These are phyloP conservation scores for Blastobotrys muscicola DNA, from an alignment of 805 yeast species.

Conservation along the genomic window DNA sequence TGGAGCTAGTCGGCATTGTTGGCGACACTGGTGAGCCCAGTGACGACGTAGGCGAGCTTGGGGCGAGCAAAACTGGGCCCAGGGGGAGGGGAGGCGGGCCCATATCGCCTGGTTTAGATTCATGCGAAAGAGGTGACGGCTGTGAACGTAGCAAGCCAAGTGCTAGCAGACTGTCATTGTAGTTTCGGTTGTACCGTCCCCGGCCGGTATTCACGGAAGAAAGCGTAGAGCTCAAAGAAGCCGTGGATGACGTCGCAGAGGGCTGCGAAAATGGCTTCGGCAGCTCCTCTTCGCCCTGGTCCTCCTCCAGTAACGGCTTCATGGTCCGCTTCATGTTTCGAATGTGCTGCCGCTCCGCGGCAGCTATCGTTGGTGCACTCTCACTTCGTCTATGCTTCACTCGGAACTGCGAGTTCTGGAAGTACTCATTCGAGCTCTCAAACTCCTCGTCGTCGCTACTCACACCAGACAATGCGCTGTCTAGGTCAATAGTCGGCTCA, in stretches of 20 bases:
- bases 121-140: not conserved
- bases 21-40: too few species aligned
- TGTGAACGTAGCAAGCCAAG: constrained; percentile 1
- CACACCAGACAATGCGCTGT: constrained; percentile 36
- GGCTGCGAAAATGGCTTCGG: not conserved
- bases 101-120: too few species aligned
- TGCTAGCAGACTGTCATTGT: constrained; percentile 8
- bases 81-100: not conserved
- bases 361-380: constrained; percentile 43
- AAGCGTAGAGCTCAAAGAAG: constrained; percentile 9
- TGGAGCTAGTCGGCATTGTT: too few species aligned
- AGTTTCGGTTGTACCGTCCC: constrained; percentile 11
- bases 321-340: constrained; percentile 22
- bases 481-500: constrained; percentile 48
- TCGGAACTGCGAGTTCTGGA: constrained; percentile 8
- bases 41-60: too few species aligned
- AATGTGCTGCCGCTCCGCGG: constrained; percentile 9
- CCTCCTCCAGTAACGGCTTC: constrained; percentile 23
- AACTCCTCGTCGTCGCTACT: constrained; percentile 14
- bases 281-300: constrained; percentile 10
- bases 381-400: constrained; percentile 42
- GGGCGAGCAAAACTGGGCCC: not conserved
- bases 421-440: constrained; percentile 7
- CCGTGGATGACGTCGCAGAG: constrained; percentile 9
- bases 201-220: constrained; percentile 7